A percentile compares a stretch with the other conserved stretches of the same genome.
These are phyloP conservation scores for Aspergillus caelatus DNA, from an alignment of 2,329 filamentous ascomycete genomes.

Conservation along the genomic window DNA sequence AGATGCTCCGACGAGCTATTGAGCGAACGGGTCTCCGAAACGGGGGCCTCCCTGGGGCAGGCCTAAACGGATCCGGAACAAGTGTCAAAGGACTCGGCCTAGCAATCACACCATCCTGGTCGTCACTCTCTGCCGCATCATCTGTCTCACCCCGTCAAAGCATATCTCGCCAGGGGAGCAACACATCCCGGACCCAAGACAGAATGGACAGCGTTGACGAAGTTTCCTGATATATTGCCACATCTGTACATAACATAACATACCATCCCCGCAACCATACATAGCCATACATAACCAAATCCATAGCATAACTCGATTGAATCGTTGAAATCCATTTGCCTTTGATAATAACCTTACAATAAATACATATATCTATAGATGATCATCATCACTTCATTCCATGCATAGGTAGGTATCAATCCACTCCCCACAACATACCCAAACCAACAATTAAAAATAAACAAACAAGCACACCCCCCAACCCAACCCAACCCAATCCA, in stretches of 20 bases:
- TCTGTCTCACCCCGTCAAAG: conserved; percentile 27
- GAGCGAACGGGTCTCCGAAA: conserved; percentile 42
- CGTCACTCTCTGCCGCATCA: conserved; percentile 33
- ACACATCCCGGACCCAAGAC: conserved; percentile 5
- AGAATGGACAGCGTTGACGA: conserved; percentile 4
- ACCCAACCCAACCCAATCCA: neutral
- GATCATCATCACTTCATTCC: conserved; percentile 7
- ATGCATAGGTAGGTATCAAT: neutral
- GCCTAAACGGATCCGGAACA: conserved; percentile 28
- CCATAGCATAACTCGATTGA: neutral
- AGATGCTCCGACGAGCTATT: conserved; percentile 63
- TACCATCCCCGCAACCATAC: neutral
- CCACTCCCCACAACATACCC: neutral
- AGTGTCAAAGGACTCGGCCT: conserved; percentile 40
- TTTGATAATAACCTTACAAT: conserved; percentile 8
- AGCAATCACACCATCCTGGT: conserved; percentile 36
- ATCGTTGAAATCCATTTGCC: neutral
- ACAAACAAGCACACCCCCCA: neutral
- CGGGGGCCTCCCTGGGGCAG: conserved; percentile 15
- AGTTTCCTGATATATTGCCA: conserved; percentile 10
- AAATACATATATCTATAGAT: neutral
- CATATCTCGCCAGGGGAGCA: conserved; percentile 8
- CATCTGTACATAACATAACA: conserved; percentile 5
- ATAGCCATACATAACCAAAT: neutral
- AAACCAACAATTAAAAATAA: neutral